Conservation (phyloP, 1,284 basidiomycete genomes). For the Marasmius oreades region DNA sequence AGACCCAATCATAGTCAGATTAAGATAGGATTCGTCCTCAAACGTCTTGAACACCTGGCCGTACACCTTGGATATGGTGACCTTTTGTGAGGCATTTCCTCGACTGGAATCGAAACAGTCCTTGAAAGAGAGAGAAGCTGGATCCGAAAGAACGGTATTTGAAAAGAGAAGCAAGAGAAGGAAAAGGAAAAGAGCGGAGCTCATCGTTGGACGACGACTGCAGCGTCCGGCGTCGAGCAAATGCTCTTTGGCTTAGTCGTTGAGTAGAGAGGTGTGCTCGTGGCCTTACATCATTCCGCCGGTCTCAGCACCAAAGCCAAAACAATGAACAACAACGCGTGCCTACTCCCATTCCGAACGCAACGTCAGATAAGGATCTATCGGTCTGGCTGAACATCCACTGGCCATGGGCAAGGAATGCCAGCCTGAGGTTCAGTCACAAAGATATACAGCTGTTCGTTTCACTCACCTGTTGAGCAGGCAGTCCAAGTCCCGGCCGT, state of each 20-base stretch:
- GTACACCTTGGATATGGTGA: constrained; percentile 70
- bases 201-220: constrained; percentile 5
- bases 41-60: constrained; percentile 60
- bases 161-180: constrained; percentile 19
- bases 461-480: no score
- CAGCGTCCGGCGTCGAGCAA: not conserved
- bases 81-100: constrained; percentile 49
- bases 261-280: not conserved
- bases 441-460: no score
- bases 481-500: no score
- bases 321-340: no score
- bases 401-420: no score
- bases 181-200: constrained; percentile 16
- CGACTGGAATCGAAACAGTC: constrained; percentile 52
- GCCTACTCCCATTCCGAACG: no score
- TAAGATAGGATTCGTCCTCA: constrained; percentile 45
- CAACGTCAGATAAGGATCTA: no score
- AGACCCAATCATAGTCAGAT: constrained; percentile 63
- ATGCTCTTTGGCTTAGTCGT: not conserved
- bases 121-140: constrained; percentile 46
- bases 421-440: no score
- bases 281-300: no score
- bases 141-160: constrained; percentile 35
- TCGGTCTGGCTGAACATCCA: no score
- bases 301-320: no score